phyloP scores from a whole-genome alignment of 495 filamentous ascomycete species.

The Cudoniella acicularis region DNA sequence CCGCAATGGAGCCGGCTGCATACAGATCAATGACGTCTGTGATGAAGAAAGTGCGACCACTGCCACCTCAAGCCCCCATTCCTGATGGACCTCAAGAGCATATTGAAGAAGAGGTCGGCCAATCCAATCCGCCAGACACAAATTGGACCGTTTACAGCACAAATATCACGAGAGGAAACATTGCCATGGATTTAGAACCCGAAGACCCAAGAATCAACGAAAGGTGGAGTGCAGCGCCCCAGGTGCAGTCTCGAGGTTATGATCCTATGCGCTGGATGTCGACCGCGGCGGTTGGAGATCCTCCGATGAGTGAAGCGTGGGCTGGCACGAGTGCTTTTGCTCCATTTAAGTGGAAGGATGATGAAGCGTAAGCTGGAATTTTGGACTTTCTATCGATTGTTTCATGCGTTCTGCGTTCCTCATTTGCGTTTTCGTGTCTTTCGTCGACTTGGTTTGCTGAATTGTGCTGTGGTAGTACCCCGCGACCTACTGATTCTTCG shows the following conservation, averaged over 20 bases:
- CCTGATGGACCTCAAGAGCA: neutral
- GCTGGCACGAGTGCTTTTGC: too few species aligned
- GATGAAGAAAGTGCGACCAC: neutral
- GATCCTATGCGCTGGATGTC: constrained; percentile 7
- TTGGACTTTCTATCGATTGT: neutral
- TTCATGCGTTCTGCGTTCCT: neutral
- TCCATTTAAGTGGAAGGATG: neutral
- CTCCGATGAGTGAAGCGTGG: neutral
- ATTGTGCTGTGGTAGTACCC: constrained; percentile 15
- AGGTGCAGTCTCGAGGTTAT: neutral
- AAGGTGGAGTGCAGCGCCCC: constrained; percentile 9
- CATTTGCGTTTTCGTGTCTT: neutral
- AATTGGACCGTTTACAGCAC: constrained; percentile 15
- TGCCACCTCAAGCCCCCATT: neutral
- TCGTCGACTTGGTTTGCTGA: neutral
- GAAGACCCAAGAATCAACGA: constrained; percentile 4
- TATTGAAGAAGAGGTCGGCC: neutral
- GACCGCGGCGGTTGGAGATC: neutral
- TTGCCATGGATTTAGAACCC: neutral
- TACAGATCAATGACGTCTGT: neutral
- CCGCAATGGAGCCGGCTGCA: constrained; percentile 8
- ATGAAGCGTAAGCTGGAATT: constrained; percentile 7
- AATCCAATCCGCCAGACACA: neutral
- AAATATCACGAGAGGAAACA: constrained; percentile 6
- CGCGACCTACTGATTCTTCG: neutral